Percentiles rank a stretch among this genome's conserved stretches.
Conservation (phyloP, 2,329 filamentous ascomycete species). For the Aspergillus tamarii region DNA sequence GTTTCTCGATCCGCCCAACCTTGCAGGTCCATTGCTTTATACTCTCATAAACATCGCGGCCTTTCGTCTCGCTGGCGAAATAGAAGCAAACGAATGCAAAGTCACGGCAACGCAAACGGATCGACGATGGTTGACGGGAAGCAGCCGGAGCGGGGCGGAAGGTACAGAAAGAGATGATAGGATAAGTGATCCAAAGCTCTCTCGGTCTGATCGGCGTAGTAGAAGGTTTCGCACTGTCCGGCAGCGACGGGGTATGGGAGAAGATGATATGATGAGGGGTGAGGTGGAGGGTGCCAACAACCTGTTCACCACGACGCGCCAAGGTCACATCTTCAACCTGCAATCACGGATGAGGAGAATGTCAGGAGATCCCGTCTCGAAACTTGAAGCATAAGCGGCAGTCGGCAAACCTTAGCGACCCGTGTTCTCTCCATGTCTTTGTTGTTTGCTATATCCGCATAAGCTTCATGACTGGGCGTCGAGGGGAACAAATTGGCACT, state of each 20-base stretch:
- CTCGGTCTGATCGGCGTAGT: conserved; percentile 54
- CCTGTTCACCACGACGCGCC: conserved; percentile 58
- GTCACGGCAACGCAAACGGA: conserved; percentile 87
- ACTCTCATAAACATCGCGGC: conserved; percentile 83
- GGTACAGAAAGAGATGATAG: conserved; percentile 81
- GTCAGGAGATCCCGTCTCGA: conserved; percentile 2
- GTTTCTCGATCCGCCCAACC: conserved; percentile 78
- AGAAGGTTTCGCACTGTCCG: conserved; percentile 44
- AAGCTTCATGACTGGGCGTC: conserved; percentile 34
- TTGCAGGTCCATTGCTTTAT: conserved; percentile 81
- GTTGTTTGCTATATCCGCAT: conserved; percentile 34
- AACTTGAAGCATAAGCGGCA: conserved; percentile 1
- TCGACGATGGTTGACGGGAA: conserved; percentile 74
- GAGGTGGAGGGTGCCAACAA: conserved; percentile 64
- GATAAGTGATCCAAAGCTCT: conserved; percentile 93
- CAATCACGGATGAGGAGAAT: conserved; percentile 4
- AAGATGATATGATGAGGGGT: conserved; percentile 68
- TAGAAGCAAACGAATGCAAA: conserved; percentile 94
- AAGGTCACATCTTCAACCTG: conserved; percentile 62
- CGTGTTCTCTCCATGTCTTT: conserved; percentile 50
- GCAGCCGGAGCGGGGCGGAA: conserved; percentile 72
- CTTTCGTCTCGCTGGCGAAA: conserved; percentile 73
- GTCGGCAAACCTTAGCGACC: conserved; percentile 44
- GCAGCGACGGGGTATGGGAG: conserved; percentile 55
- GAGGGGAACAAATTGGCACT: conserved; percentile 10